A percentile compares a stretch with the other conserved stretches of the same genome.
Evolutionary conservation across 139 green algal genomes (phyloP).

Genomic region (Pycnococcus provasolii): DNA sequence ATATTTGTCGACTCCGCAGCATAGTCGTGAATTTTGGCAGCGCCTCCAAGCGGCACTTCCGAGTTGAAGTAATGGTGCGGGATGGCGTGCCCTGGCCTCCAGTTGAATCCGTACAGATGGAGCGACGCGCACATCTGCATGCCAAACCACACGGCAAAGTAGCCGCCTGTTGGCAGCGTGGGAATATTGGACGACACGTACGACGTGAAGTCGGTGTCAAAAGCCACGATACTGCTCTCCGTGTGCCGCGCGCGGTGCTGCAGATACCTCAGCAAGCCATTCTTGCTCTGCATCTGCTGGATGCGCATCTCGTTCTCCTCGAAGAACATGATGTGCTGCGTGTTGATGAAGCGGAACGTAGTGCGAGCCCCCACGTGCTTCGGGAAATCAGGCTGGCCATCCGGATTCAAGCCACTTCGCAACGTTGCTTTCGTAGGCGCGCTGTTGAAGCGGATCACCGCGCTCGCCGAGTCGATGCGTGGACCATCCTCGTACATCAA

Average conservation of each 20-base stretch:
- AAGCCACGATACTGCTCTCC: slow-evolving; percentile 15
- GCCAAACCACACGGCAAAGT: slow-evolving; percentile 25
- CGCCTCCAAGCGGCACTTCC: slow-evolving; percentile 20
- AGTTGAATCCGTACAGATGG: slow-evolving; percentile 31
- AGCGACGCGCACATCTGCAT: slow-evolving; percentile 21
- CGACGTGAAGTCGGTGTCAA: slow-evolving; percentile 29
- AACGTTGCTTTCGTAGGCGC: slow-evolving; percentile 3
- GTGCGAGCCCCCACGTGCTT: slow-evolving; percentile 9
- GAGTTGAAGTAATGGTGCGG: slow-evolving; percentile 30
- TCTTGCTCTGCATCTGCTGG: slow-evolving; percentile 29
- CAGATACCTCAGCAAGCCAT: slow-evolving; percentile 25
- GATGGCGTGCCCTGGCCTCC: slow-evolving; percentile 16
- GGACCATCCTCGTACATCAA: slow-evolving; percentile 23
- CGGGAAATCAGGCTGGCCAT: background rate
- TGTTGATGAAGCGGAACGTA: slow-evolving; percentile 30
- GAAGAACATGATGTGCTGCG: slow-evolving; percentile 21
- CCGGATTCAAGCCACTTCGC: background rate
- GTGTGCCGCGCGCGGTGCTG: slow-evolving; percentile 8
- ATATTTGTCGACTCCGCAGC: slow-evolving; percentile 17
- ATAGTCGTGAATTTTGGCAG: slow-evolving; percentile 26
- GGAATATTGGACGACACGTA: slow-evolving; percentile 31
- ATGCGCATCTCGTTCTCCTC: slow-evolving; percentile 27
- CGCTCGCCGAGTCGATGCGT: slow-evolving; percentile 23
- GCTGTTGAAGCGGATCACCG: slow-evolving; percentile 23
- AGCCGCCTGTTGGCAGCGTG: slow-evolving; percentile 25